Conservation (phyloP, 768 basidiomycete species). For the Lactarius pseudohatsudake region DNA sequence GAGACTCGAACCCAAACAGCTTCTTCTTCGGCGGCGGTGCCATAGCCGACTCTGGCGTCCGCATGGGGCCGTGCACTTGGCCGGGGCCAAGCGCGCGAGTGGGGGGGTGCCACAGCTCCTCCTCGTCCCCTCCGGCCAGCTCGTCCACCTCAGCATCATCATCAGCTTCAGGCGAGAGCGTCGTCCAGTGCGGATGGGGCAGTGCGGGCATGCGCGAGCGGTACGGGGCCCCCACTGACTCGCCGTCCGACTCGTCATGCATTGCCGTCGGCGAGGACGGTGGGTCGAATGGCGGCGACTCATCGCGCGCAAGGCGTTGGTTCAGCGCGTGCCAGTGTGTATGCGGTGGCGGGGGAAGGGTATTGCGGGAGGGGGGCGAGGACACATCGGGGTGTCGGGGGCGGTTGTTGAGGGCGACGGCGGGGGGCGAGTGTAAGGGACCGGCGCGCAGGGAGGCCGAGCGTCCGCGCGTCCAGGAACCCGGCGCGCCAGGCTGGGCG, state of each 20-base stretch:
- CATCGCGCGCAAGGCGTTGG: neutral
- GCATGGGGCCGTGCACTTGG: neutral
- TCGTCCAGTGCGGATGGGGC: constrained; percentile 11
- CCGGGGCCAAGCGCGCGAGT: neutral
- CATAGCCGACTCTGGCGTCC: constrained; percentile 8
- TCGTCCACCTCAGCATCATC: constrained; percentile 20
- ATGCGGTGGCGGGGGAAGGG: neutral
- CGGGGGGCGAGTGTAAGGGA: neutral
- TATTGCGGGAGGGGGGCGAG: constrained; percentile 15
- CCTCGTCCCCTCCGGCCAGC: constrained; percentile 17
- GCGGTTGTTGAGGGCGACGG: neutral
- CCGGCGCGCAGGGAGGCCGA: constrained; percentile 11
- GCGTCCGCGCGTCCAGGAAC: constrained; percentile 19
- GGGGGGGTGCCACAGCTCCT: constrained; percentile 10
- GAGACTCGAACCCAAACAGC: constrained; percentile 18
- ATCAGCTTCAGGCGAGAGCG: constrained; percentile 10
- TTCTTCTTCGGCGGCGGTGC: constrained; percentile 25
- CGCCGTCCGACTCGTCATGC: constrained; percentile 18
- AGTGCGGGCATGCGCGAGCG: neutral
- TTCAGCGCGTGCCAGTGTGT: constrained; percentile 1
- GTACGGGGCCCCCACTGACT: constrained; percentile 1
- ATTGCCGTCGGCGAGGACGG: constrained; percentile 18
- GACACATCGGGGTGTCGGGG: constrained; percentile 13
- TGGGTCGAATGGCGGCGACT: constrained; percentile 14
- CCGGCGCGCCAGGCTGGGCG: constrained; percentile 5